Percentiles rank a stretch among this genome's conserved stretches.
Evolutionary conservation across 2,329 filamentous ascomycete genomes (phyloP).

Genomic region (Phaeosphaeriaceae sp.): DNA sequence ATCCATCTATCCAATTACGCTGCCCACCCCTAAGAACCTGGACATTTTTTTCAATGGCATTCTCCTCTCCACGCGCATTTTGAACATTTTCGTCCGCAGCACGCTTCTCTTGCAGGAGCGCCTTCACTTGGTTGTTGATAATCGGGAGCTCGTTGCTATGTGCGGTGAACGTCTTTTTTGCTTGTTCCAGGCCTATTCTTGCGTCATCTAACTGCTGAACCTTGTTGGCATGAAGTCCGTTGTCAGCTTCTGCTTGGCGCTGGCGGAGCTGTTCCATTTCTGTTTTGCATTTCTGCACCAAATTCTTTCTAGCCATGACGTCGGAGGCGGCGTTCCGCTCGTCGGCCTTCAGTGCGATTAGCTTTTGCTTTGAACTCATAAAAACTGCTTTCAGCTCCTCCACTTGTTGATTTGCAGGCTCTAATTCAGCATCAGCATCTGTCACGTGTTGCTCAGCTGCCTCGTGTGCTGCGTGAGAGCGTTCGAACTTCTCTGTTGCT

Average conservation of each 20-base stretch:
- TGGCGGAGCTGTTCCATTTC: slow-evolving; percentile 63
- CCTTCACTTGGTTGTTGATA: slow-evolving; percentile 46
- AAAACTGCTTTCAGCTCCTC: slow-evolving; percentile 60
- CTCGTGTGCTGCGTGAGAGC: slow-evolving; percentile 50
- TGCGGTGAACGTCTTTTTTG: slow-evolving; percentile 50
- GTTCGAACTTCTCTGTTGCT: slow-evolving; percentile 52
- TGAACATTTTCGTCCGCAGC: slow-evolving; percentile 31
- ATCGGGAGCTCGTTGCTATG: slow-evolving; percentile 47
- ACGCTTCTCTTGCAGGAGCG: slow-evolving; percentile 33
- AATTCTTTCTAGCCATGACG: slow-evolving; percentile 59
- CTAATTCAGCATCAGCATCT: slow-evolving; percentile 44
- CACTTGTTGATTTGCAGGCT: slow-evolving; percentile 56
- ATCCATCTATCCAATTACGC: slow-evolving; percentile 68
- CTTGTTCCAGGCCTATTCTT: slow-evolving; percentile 57
- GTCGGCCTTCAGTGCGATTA: slow-evolving; percentile 60
- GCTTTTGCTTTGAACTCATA: slow-evolving; percentile 60
- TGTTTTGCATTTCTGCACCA: slow-evolving; percentile 50
- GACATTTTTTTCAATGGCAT: slow-evolving; percentile 59
- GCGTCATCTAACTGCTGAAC: slow-evolving; percentile 65
- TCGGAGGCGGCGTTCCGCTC: slow-evolving; percentile 69
- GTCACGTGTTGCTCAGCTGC: slow-evolving; percentile 44
- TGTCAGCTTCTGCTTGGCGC: slow-evolving; percentile 68
- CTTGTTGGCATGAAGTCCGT: slow-evolving; percentile 70
- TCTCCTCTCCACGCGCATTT: slow-evolving; percentile 57
- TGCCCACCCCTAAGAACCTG: slow-evolving; percentile 60